Base-by-base conservation (phyloP, 805 yeast genomes). In the Lachancea sp. region DNA sequence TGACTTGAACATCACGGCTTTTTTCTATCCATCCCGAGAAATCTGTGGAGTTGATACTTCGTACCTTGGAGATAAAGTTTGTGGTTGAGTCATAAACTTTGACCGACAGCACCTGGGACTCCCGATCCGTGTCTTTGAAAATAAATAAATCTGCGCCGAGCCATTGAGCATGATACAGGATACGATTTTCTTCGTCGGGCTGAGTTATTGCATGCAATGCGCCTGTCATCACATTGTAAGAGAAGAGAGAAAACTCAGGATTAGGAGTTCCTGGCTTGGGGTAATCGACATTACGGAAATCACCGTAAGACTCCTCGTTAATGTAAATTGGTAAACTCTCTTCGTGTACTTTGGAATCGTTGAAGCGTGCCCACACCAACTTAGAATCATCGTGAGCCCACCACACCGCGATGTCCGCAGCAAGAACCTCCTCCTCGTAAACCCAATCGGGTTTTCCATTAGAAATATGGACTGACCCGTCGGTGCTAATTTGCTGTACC, bases 371-470 rank as follows among this genome's bases (percentile, higher is more conserved):
- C 50, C 67, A 84, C 0, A 80, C 64, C 34, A 83, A 46, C 40
- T 64, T 65, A 1, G 74, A 56, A 47, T 80, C 83, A 46, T 77
- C 76, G 1, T 82, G 80, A 12, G 80, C 65, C 88, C 90, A 83
- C 83, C 87, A 83, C 9, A 83, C 63, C 0, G 83, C 77, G 25
- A 57, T 61, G 46, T 81, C 89, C 12, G 63, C 51, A 0, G 70
- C 71, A 9, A 78, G 60, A 1, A 84, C 84, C 52, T 84, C 95
- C 54, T 84, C 94, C 56, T 84, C 94, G 57, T 83, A 83, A 1
- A 83, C 80, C 92, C 94, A 84, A 53, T 83, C 92, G 0, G 89
- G 78, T 46, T 70, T 79, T 5, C 86, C 95, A 49, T 83, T 79
- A 45, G 72, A 69, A 3, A 82, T 63, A 13, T 69, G 61, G 0